A percentile compares a stretch with the other conserved stretches of the same genome.
phyloP scores from a whole-genome alignment of 495 filamentous ascomycete species.

The Thermothielavioides terrestris region DNA sequence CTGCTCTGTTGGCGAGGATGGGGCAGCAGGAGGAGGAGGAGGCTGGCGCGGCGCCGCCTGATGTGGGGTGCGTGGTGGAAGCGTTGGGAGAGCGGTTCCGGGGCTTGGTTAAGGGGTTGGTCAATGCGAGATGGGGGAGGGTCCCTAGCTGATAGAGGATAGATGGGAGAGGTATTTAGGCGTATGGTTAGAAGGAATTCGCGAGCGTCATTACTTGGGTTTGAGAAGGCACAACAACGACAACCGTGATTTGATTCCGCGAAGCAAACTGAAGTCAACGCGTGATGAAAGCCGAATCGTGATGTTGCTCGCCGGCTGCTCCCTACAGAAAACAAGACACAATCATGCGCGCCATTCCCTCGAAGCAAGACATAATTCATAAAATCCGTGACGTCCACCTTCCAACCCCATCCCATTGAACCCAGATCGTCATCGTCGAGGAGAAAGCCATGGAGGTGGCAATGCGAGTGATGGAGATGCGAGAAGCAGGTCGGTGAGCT shows the following conservation, averaged over 20 bases:
- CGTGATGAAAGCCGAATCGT: no score
- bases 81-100: slow-evolving; percentile 30
- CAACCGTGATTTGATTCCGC: no score
- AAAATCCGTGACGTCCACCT: background rate
- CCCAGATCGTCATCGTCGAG: background rate
- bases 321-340: background rate
- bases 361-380: background rate
- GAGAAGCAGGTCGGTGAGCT: no score
- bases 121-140: slow-evolving; percentile 1
- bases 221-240: no score
- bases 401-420: background rate
- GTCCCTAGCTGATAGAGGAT: background rate
- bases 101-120: slow-evolving; percentile 20
- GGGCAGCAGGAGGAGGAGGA: slow-evolving; percentile 12
- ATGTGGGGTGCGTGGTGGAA: slow-evolving; percentile 31
- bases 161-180: no score
- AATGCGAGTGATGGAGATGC: no score
- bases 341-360: background rate
- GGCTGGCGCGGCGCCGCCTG: slow-evolving; percentile 21
- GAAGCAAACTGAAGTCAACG: no score
- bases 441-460: background rate
- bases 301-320: no score
- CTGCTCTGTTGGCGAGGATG: slow-evolving; percentile 7
- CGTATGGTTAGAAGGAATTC: no score
- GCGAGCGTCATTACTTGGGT: no score